phyloP scores from a whole-genome alignment of 1,284 basidiomycete genomes.

The Leccinum subspadiceum region DNA sequence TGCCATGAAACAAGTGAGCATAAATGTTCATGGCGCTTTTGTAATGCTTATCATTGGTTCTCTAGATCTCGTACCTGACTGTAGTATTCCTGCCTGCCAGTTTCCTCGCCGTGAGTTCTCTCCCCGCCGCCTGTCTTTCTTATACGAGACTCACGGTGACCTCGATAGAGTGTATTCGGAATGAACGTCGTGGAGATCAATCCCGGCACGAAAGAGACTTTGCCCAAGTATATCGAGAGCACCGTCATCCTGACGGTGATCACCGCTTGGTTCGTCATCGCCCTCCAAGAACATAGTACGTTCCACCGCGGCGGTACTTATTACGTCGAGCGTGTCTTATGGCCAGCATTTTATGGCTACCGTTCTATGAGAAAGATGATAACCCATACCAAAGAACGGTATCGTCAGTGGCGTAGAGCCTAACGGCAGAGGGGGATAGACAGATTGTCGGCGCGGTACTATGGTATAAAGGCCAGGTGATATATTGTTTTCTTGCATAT shows the following conservation, averaged over 20 bases:
- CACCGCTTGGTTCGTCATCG: conserved; percentile 48
- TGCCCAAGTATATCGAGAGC: conserved; percentile 42
- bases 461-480: background rate
- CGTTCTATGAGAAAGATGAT: background rate
- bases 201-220: conserved; percentile 29
- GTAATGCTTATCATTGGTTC: background rate
- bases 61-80: conserved; percentile 32
- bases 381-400: background rate
- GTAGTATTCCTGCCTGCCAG: conserved; percentile 34
- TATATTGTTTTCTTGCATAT: conserved; percentile 1
- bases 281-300: conserved; percentile 28
- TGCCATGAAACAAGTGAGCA: conserved; percentile 47
- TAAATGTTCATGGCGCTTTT: background rate
- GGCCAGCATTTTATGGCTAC: conserved; percentile 21
- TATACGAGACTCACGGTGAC: conserved; percentile 1
- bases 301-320: conserved; percentile 19
- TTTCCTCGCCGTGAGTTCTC: conserved; percentile 9
- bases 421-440: background rate
- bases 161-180: conserved; percentile 34
- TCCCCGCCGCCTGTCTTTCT: conserved; percentile 13
- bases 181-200: conserved; percentile 44
- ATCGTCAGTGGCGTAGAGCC: background rate
- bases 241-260: conserved; percentile 45
- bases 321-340: conserved; percentile 15
- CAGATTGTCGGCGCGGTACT: background rate